Evolutionary conservation across 2,329 filamentous ascomycete genomes (phyloP).

Genomic region (Sporothrix euskadiensis): DNA sequence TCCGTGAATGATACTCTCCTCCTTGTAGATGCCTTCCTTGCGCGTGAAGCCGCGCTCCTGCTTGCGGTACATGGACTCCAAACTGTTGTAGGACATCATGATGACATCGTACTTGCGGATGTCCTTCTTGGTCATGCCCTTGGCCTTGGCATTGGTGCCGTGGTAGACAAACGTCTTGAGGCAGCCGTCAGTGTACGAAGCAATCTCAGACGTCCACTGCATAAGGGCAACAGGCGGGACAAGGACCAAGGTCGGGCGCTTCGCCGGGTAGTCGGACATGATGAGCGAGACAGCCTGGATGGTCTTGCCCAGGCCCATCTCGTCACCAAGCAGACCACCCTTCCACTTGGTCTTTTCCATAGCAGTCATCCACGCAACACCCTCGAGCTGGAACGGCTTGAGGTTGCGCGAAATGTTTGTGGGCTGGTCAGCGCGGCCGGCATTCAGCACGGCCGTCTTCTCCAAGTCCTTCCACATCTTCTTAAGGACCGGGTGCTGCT

Average conservation of each 20-base stretch:
- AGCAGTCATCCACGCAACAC: conserved; percentile 87
- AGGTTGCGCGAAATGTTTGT: conserved; percentile 75
- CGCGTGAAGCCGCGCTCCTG: conserved; percentile 88
- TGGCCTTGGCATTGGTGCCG: conserved; percentile 79
- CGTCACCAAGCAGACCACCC: conserved; percentile 89
- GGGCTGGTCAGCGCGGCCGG: conserved; percentile 68
- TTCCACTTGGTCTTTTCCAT: conserved; percentile 86
- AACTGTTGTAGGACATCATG: conserved; percentile 91
- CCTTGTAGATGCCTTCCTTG: conserved; percentile 76
- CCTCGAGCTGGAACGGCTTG: conserved; percentile 92
- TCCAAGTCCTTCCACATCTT: conserved; percentile 84
- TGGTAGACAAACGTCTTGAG: conserved; percentile 91
- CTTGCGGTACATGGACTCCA: conserved; percentile 91
- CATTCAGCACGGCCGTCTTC: conserved; percentile 65
- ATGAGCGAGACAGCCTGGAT: conserved; percentile 97
- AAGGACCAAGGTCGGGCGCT: conserved; percentile 79
- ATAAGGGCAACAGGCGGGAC: conserved; percentile 92
- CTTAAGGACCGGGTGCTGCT: conserved; percentile 72
- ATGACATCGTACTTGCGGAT: conserved; percentile 86
- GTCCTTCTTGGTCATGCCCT: conserved; percentile 71
- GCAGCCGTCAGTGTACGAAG: conserved; percentile 79
- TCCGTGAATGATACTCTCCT: conserved; percentile 76
- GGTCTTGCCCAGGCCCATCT: conserved; percentile 99
- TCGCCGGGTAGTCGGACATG: conserved; percentile 93
- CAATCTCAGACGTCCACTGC: conserved; percentile 88